A percentile compares a stretch with the other conserved stretches of the same genome.
Evolutionary conservation across 73 alveolate species (phyloP).

Genomic region (Uronychia setigera): DNA sequence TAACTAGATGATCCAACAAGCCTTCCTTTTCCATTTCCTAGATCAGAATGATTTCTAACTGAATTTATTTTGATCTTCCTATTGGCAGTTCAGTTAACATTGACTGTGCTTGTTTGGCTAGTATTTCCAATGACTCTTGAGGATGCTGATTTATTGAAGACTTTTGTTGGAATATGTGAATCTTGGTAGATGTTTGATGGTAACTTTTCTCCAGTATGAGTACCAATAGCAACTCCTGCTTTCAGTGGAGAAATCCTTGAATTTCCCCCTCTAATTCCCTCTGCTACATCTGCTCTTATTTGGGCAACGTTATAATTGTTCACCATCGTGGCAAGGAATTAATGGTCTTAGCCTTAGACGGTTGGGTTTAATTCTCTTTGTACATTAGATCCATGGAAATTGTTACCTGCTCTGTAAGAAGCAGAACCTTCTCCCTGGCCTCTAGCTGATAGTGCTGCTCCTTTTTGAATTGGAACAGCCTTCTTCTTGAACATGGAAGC

Average conservation of each 20-base stretch:
- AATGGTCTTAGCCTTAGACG: background rate
- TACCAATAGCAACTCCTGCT: background rate
- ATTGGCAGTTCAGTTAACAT: too few relatives aligned
- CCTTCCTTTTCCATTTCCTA: background rate
- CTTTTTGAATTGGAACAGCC: background rate
- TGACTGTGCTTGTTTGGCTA: background rate
- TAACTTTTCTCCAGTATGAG: too few relatives aligned
- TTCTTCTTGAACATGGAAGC: background rate
- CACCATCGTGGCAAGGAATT: background rate
- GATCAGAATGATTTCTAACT: background rate
- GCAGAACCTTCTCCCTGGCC: background rate
- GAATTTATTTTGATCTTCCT: background rate
- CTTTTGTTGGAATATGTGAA: too few relatives aligned
- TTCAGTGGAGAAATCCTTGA: background rate
- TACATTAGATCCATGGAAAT: background rate
- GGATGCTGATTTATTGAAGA: background rate
- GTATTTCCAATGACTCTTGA: background rate
- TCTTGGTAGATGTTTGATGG: too few relatives aligned
- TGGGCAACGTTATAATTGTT: background rate
- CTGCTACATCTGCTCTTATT: background rate
- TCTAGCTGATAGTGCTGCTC: background rate
- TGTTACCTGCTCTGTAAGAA: background rate
- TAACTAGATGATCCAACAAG: background rate
- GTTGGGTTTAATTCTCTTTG: too few relatives aligned
- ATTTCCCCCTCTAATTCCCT: background rate